A percentile compares a stretch with the other conserved stretches of the same genome.
phyloP scores from a whole-genome alignment of 2,329 filamentous ascomycete species.

The Mollisiaceae sp. region DNA sequence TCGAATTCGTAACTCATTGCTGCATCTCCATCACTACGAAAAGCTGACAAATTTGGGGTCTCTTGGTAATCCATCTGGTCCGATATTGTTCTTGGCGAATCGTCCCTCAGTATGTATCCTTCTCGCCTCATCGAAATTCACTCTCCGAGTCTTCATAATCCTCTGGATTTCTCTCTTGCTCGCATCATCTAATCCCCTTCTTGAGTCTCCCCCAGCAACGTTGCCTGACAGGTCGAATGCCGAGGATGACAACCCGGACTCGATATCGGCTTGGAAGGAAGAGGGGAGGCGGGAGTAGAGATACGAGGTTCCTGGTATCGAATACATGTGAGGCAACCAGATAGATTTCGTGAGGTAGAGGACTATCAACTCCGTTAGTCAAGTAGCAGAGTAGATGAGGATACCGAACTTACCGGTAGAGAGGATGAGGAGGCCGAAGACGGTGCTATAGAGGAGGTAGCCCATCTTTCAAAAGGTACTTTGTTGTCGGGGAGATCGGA shows the following conservation, averaged over 20 bases:
- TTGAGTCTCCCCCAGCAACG: conserved; percentile 76
- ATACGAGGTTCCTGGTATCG: conserved; percentile 59
- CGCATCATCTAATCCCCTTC: conserved; percentile 79
- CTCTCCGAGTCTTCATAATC: conserved; percentile 86
- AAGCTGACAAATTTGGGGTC: conserved; percentile 98
- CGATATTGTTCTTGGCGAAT: conserved; percentile 88
- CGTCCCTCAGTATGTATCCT: conserved; percentile 83
- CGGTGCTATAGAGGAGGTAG: conserved; percentile 80
- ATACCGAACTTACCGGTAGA: conserved; percentile 64
- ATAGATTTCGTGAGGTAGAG: conserved; percentile 80
- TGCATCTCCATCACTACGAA: conserved; percentile 33
- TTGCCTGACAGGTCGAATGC: conserved; percentile 86
- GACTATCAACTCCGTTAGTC: conserved; percentile 47
- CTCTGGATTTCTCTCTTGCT: conserved; percentile 82
- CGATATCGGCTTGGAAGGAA: conserved; percentile 82
- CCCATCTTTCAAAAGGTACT: conserved; percentile 58
- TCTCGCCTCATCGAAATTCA: conserved; percentile 91
- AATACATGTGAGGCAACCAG: conserved; percentile 76
- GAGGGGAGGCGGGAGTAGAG: conserved; percentile 80
- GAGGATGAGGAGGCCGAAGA: conserved; percentile 71
- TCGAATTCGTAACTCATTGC: neutral
- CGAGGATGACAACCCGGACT: conserved; percentile 81
- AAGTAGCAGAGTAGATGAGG: neutral
- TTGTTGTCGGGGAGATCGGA: conserved; percentile 11
- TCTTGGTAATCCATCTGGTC: conserved; percentile 81